These are phyloP conservation scores for Mucor indicus DNA, from an alignment of 371 early-diverging fungal species.

Conservation along the genomic window DNA sequence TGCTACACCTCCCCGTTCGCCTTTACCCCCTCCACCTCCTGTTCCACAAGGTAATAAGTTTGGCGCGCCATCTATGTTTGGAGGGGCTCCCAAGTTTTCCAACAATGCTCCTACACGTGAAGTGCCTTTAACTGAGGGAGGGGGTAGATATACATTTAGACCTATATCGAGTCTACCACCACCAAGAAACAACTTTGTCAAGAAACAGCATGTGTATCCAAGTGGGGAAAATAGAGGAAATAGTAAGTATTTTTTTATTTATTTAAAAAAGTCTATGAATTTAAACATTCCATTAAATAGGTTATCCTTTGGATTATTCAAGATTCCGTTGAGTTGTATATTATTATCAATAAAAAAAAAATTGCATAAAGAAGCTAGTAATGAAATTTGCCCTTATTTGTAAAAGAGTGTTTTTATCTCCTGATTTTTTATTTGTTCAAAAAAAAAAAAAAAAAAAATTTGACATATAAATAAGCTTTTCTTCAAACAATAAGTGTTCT, in stretches of 20 bases:
- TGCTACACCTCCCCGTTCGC: conserved; percentile 11
- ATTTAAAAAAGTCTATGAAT: no score
- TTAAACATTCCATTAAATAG: no score
- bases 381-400: no score
- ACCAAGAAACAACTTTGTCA: conserved; percentile 23
- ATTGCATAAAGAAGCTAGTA: no score
- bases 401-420: conserved; percentile 2
- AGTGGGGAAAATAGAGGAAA: conserved; percentile 39
- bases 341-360: no score
- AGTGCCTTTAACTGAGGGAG: conserved; percentile 29
- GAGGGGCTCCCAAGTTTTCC: not conserved
- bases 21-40: conserved; percentile 20
- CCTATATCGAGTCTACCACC: conserved; percentile 27
- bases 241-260: conserved; percentile 20
- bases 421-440: no score
- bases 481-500: no score
- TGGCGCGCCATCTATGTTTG: not conserved
- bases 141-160: conserved; percentile 35
- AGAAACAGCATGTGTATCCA: conserved; percentile 28
- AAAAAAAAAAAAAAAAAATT: no score
- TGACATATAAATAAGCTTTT: not conserved
- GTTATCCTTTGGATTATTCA: conserved; percentile 25
- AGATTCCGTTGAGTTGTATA: no score
- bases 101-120: conserved; percentile 2
- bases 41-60: not conserved